phyloP scores from a whole-genome alignment of 1,284 basidiomycete species.

The Fomitopsis pinicola region DNA sequence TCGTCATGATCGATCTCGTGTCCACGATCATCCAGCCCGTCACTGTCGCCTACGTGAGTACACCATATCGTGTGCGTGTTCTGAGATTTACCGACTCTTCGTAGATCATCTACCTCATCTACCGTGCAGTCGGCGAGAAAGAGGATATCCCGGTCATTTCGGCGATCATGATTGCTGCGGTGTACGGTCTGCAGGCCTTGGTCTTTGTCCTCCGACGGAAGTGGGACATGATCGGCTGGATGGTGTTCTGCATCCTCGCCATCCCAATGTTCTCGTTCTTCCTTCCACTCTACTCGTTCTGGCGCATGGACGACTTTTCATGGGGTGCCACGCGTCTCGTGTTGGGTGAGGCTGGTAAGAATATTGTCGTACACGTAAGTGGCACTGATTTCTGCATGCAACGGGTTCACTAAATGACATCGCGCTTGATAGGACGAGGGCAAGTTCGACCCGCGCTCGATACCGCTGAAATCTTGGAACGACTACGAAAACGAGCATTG shows the following conservation, averaged over 20 bases:
- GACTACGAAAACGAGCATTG: constrained; percentile 97
- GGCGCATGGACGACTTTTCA: constrained; percentile 99
- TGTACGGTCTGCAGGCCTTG: constrained; percentile 89
- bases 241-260: constrained; percentile 93
- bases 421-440: constrained; percentile 75
- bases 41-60: constrained; percentile 88
- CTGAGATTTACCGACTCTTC: constrained; percentile 1
- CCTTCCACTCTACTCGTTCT: constrained; percentile 96
- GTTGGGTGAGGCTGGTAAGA: constrained; percentile 92
- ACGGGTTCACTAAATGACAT: constrained; percentile 4
- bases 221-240: constrained; percentile 97
- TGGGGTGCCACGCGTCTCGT: constrained; percentile 97
- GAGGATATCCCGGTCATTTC: constrained; percentile 74
- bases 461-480: constrained; percentile 95
- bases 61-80: not conserved
- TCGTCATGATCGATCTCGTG: constrained; percentile 93
- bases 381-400: not conserved
- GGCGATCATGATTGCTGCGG: constrained; percentile 87
- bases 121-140: constrained; percentile 62
- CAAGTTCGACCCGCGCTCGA: constrained; percentile 89
- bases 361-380: constrained; percentile 88
- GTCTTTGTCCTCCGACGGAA: constrained; percentile 85
- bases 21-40: constrained; percentile 88
- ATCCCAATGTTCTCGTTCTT: constrained; percentile 92
- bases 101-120: constrained; percentile 85